Evolutionary conservation across 2,329 filamentous ascomycete genomes (phyloP).

Genomic region (Ophiostoma populinum): DNA sequence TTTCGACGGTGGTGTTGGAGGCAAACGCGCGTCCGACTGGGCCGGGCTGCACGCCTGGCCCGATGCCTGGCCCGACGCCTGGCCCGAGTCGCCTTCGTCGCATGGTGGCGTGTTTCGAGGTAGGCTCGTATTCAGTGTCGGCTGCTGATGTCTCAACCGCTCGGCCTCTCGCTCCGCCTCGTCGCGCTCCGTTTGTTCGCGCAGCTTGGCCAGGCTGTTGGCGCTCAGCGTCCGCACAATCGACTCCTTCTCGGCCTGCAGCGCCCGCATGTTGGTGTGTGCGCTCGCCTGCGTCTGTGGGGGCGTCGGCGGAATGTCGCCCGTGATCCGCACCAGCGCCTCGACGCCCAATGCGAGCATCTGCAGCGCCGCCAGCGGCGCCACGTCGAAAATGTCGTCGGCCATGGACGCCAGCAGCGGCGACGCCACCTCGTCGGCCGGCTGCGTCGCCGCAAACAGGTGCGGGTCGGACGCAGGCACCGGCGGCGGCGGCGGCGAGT

Average conservation of each 20-base stretch:
- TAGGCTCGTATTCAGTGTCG: background rate
- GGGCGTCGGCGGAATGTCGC: slow-evolving; percentile 68
- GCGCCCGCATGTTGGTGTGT: slow-evolving; percentile 42
- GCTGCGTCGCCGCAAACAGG: slow-evolving; percentile 11
- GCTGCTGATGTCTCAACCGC: background rate
- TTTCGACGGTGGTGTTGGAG: slow-evolving; percentile 10
- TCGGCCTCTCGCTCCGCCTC: slow-evolving; percentile 2
- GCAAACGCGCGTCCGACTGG: slow-evolving; percentile 3
- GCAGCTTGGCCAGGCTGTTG: slow-evolving; percentile 30
- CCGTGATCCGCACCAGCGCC: slow-evolving; percentile 51
- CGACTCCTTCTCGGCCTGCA: slow-evolving; percentile 44
- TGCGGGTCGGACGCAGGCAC: slow-evolving; percentile 23
- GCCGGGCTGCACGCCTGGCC: too few species aligned
- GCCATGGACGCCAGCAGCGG: slow-evolving; percentile 13
- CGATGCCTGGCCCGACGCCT: too few species aligned
- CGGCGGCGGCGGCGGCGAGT: slow-evolving; percentile 23
- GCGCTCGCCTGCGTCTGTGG: slow-evolving; percentile 44
- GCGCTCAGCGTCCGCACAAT: slow-evolving; percentile 41
- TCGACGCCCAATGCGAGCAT: slow-evolving; percentile 60
- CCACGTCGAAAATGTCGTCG: slow-evolving; percentile 56
- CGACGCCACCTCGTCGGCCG: slow-evolving; percentile 4
- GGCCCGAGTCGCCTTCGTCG: slow-evolving; percentile 3
- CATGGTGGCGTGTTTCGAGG: slow-evolving; percentile 6
- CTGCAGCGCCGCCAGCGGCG: slow-evolving; percentile 58
- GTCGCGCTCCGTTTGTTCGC: slow-evolving; percentile 24